Conservation (phyloP, 1,284 basidiomycete genomes). For the Ganoderma sinense region DNA sequence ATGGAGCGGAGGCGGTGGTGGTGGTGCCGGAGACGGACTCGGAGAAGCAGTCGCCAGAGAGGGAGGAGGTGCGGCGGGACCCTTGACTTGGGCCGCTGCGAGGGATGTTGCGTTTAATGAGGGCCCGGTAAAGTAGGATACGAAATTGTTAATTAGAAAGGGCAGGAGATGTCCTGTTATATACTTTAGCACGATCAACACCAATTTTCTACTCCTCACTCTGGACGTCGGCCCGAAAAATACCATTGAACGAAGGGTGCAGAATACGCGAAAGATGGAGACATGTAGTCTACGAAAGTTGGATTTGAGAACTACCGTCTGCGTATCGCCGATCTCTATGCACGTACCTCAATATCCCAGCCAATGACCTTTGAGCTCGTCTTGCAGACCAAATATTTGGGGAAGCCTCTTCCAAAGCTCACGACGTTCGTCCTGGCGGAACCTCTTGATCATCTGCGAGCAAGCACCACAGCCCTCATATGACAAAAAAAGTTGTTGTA, state of each 20-base stretch:
- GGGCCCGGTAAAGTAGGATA: background rate
- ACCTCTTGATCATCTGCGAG: background rate
- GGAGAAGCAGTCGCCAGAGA: background rate
- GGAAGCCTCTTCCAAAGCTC: background rate
- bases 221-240: background rate
- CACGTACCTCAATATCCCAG: background rate
- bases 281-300: background rate
- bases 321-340: background rate
- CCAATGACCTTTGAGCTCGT: background rate
- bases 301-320: background rate
- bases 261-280: no score
- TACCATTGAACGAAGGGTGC: no score
- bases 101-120: background rate
- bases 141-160: background rate
- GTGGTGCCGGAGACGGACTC: background rate
- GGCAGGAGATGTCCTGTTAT: background rate
- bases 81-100: background rate
- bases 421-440: background rate
- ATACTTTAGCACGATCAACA: background rate
- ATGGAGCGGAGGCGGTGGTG: background rate
- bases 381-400: background rate
- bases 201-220: background rate
- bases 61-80: background rate
- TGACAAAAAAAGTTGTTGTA: background rate
- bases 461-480: background rate